Evolutionary conservation across 176 grass and related monocot genomes (phyloP), one percentile per base, ranked within the genome.

Genomic region (Aegilops bicornis): DNA sequence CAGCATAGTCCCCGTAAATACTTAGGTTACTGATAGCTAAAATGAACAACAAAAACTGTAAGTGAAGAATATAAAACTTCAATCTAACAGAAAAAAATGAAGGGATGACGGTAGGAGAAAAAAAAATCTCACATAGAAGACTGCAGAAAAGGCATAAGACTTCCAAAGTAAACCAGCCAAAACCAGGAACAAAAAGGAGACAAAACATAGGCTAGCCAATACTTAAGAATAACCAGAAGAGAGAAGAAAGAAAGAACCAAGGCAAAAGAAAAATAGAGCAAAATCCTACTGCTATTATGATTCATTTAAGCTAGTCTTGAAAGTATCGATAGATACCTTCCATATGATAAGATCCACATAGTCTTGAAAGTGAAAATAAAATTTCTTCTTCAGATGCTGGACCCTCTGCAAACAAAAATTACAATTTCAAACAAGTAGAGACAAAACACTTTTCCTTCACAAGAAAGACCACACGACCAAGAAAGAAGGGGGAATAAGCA

Each of bases 321-420:
- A 58, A 59, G 54, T 59, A 75, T 43, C 36, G 31, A 42, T 24
- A 47, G 74, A n/a, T 92, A 98, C 96, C 94, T 98, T 98, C 92
- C 84, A 94, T 85, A 98, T 92, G 83, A 94, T 92, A 91, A 98
- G 92, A 83, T 98, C 96, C 77, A 94, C 88, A 79, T 95, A 98
- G 70, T 96, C 96, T 94, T 96, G 93, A 90, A 96, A 98, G 72
- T 94, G 92, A 90, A 94, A 98, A 94, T 98, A 98, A 52, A 96
- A 98, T 80, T 92, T 96, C 84, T 95, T 98, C 84, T 96, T 98
- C 66, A 98, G 84, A 98, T 94, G 88, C 23, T 98, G 93, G 85
- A 98, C 92, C 93, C 91, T 98, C 96, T 98, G 90, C 77, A 93
- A 80, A 56, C 73, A 87, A 95, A 92, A 20, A 22, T 77, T 69